Evolutionary conservation across 1,284 basidiomycete genomes (phyloP), one percentile per base, ranked within the genome.

Genomic region (Ceratobasidium sp.): DNA sequence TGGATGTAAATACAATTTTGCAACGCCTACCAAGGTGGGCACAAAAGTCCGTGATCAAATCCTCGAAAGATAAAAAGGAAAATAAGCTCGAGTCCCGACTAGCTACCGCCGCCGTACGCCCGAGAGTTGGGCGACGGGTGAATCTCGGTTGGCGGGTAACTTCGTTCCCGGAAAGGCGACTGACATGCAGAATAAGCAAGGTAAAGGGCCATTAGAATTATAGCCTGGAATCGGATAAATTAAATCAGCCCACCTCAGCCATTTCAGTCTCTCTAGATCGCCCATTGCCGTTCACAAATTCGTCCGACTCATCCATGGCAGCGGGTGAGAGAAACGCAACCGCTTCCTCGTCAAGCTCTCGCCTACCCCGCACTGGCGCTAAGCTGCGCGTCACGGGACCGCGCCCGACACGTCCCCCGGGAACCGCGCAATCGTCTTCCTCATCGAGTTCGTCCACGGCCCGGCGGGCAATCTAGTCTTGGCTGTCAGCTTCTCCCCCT

Each of bases 381-480:
- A 57, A 61, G 34, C 49, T 73, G n/a, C 29, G 69, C 19, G 65
- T 66, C 73, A 76, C 65, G 61, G 62, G 74, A 67, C 77, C 77
- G 49, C 64, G 62, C 49, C 61, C 76, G 29, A 32, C 11, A 25
- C 59, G 46, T 37, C 68, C 76, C 56, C 76, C 65, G 29, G 37
- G 56, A 43, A 65, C 67, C 75, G 61, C 49, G n/a, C 37, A 51
- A 22, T 75, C 75, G 3, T 78, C 77, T 46, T 77, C 70, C 44
- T 78, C 77, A 65, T 78, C 77, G 11, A 66, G 68, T 32, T 92
- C 90, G 81, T 95, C 90, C 54, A 96, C 92, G 0, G 94, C 95
- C 77, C 88, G 88, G 34, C 93, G 90, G 34, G 95, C 94, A 74
- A n/a, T n/a, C n/a, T n/a, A n/a, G n/a, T n/a, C n/a, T n/a, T n/a